Percentiles rank a stretch among this genome's conserved stretches.
Conservation (phyloP, 106 monocot genomes). For the Vanilla planifolia region DNA sequence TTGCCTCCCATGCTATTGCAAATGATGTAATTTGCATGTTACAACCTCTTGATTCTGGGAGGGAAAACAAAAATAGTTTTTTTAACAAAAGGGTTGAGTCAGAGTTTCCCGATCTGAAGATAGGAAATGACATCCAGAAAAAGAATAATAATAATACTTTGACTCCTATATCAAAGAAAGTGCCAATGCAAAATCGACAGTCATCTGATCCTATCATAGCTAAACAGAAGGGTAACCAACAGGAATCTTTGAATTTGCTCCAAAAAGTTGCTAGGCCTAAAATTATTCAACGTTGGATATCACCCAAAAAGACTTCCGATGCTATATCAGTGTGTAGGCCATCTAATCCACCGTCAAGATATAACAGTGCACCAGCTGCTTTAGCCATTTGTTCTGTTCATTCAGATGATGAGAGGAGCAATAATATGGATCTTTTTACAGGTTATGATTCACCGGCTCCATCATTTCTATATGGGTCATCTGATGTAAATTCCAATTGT, state of each 20-base stretch:
- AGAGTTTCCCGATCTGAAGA: conserved; percentile 25
- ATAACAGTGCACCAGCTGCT: conserved; percentile 78
- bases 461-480: background rate
- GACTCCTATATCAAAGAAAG: conserved; percentile 34
- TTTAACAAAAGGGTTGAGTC: conserved; percentile 31
- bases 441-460: conserved; percentile 9
- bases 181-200: conserved; percentile 19
- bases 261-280: conserved; percentile 31
- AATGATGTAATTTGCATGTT: conserved; percentile 11
- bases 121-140: conserved; percentile 11
- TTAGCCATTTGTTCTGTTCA: conserved; percentile 33
- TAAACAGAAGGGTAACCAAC: conserved; percentile 18
- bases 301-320: conserved; percentile 56
- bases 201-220: conserved; percentile 13
- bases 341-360: conserved; percentile 80
- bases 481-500: background rate
- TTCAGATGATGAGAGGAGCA: conserved; percentile 17
- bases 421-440: background rate
- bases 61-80: conserved; percentile 15
- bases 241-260: conserved; percentile 18
- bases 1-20: background rate
- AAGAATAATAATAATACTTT: conserved; percentile 26
- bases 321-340: conserved; percentile 45
- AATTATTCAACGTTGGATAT: conserved; percentile 61
- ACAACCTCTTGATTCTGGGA: conserved; percentile 7